Percentiles rank a stretch among this genome's conserved stretches.
Conservation (phyloP, 331 rosid species). For the Rosa hybrid region DNA sequence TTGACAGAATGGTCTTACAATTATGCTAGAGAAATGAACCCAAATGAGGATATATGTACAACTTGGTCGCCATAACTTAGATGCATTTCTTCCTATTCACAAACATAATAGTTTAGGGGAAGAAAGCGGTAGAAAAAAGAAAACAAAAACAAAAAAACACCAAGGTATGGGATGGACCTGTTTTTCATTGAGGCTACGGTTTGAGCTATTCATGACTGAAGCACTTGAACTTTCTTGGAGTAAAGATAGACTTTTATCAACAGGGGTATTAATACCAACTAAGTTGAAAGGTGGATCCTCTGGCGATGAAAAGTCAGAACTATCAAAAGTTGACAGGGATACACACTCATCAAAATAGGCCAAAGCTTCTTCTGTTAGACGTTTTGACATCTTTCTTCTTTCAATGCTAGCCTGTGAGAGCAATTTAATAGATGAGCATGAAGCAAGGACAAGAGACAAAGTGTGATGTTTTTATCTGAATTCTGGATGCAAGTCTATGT, state of each 20-base stretch:
- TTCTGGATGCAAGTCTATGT: background rate
- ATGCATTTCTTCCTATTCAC: background rate
- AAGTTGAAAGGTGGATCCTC: conserved; percentile 68
- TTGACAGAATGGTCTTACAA: background rate
- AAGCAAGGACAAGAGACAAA: conserved; percentile 2
- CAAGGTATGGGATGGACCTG: conserved; percentile 20
- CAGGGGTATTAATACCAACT: conserved; percentile 46
- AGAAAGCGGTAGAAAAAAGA: background rate
- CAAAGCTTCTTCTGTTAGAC: conserved; percentile 87
- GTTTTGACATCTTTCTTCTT: conserved; percentile 85
- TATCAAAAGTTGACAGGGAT: conserved; percentile 88
- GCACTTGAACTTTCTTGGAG: conserved; percentile 57
- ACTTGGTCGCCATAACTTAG: background rate
- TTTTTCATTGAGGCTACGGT: conserved; percentile 26
- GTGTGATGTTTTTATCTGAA: conserved; percentile 11
- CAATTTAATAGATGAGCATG: conserved; percentile 15
- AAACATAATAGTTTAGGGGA: background rate
- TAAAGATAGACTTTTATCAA: conserved; percentile 23
- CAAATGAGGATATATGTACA: background rate
- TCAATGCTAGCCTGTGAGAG: conserved; percentile 82
- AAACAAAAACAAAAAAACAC: background rate
- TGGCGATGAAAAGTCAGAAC: conserved; percentile 92
- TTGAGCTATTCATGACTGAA: conserved; percentile 28
- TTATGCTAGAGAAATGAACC: background rate
- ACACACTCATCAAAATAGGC: conserved; percentile 92